Percentiles rank a stretch among this genome's conserved stretches.
These are phyloP conservation scores for Lodderomyces elongisporus DNA, from an alignment of 1,139 yeast genomes.

Conservation along the genomic window DNA sequence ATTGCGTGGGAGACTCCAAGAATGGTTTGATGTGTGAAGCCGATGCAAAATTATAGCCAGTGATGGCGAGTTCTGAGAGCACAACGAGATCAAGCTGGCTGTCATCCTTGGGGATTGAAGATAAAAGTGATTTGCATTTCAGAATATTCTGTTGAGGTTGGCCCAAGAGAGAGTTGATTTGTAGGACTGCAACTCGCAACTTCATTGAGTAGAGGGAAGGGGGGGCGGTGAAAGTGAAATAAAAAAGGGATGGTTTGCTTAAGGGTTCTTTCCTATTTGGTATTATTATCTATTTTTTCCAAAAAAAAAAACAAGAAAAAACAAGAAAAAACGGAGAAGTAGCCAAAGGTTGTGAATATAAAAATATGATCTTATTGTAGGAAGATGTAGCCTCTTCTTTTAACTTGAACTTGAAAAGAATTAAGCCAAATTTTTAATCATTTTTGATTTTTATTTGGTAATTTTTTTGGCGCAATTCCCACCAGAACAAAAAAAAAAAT, in stretches of 20 bases:
- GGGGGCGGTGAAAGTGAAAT: neutral
- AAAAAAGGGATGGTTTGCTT: too few relatives aligned
- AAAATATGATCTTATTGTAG: too few relatives aligned
- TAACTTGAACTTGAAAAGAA: too few relatives aligned
- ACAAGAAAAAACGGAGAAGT: too few relatives aligned
- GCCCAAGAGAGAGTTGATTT: slow-evolving; percentile 64
- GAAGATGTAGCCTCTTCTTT: too few relatives aligned
- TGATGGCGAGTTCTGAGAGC: slow-evolving; percentile 79
- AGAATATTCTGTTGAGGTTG: slow-evolving; percentile 49
- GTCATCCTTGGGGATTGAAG: slow-evolving; percentile 10
- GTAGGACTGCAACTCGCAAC: slow-evolving; percentile 58
- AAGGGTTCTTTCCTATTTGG: too few relatives aligned
- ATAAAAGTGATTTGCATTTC: slow-evolving; percentile 41
- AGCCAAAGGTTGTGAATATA: too few relatives aligned
- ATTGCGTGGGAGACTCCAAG: slow-evolving; percentile 38
- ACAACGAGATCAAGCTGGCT: slow-evolving; percentile 49
- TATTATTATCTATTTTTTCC: neutral
- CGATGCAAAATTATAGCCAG: slow-evolving; percentile 72
- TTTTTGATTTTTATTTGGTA: too few relatives aligned
- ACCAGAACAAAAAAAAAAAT: too few relatives aligned
- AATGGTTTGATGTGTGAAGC: slow-evolving; percentile 54
- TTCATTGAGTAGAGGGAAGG: slow-evolving; percentile 14
- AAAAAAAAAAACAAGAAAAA: neutral
- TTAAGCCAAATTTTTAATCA: too few relatives aligned
- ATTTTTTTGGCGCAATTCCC: too few relatives aligned